Evolutionary conservation across 306 rosid genomes (phyloP), one percentile per base, ranked within the genome.

Genomic region (Prunus campanulata): DNA sequence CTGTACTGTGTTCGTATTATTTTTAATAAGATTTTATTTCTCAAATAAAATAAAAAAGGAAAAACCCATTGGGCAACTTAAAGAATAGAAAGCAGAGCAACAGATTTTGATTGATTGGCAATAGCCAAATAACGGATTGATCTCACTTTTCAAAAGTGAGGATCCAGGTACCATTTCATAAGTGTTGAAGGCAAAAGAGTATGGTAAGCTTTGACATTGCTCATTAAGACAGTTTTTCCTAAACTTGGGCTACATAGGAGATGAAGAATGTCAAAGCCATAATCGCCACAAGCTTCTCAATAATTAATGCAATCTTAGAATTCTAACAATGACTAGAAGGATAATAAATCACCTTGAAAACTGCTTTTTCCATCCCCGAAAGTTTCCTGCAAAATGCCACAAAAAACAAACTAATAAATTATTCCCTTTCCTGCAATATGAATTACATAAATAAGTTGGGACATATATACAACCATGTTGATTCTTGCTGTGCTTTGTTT

Each of bases 291-390:
- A 69, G 74, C 47, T 62, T 5, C 68, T 70, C 61, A 80, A 76
- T 2, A 71, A 63, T 29, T 66, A 57, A 44, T 11, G 9, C 10
- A 66, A 59, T n/a, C 71, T 60, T 74, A 46, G 13, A 18, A 61
- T 13, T 73, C 57, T 9, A 56, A 74, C 16, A 61, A 77, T 66
- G 24, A 64, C 69, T 66, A 42, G 62, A 54, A 70, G 18, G 77
- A 72, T 63, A 80, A 80, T 27, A 68, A 66, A 77, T 79, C 86
- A 91, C 93, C 97, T 86, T 83, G 8, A 64, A 48, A 35, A 74
- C 78, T 63, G 86, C 56, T 55, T 77, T 83, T 76, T 83, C 71
- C 56, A 72, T 65, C 74, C 77, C 78, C 75, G 71, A n/a, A 54
- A 56, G 67, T 62, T 75, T 86, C 88, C 93, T 89, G 86, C 85